These are phyloP conservation scores for Chlorella ohadii DNA, from an alignment of 139 green algal species.

Conservation along the genomic window DNA sequence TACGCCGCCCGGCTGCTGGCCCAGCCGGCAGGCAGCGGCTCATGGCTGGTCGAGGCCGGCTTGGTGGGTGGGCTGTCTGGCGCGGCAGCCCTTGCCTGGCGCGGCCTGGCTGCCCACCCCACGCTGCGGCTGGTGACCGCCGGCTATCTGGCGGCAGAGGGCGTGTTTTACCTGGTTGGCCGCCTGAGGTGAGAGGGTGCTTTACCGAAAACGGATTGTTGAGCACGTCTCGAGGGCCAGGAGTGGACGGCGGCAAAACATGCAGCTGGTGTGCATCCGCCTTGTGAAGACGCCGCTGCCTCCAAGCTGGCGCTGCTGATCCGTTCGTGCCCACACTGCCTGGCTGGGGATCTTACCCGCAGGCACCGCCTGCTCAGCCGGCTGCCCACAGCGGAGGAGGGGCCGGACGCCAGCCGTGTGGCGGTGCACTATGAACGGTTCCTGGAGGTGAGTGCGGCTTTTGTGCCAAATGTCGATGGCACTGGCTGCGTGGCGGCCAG, in stretches of 20 bases:
- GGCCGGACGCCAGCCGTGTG: conserved; percentile 5
- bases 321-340: no score
- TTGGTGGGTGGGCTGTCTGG: background rate
- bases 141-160: background rate
- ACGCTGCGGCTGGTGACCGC: background rate
- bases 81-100: background rate
- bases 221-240: background rate
- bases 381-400: background rate
- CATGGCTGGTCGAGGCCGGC: background rate
- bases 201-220: background rate
- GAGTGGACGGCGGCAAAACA: no score
- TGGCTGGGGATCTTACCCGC: no score
- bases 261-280: no score
- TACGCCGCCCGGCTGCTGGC: conserved; percentile 5
- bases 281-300: no score
- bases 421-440: conserved; percentile 46
- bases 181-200: background rate
- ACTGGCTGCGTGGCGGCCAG: no score
- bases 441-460: background rate
- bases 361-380: conserved; percentile 9
- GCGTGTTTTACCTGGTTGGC: background rate
- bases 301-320: no score
- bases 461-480: no score
- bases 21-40: background rate
- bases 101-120: background rate